A percentile compares a stretch with the other conserved stretches of the same genome.
Conservation (phyloP, 805 yeast species). For the Candida incommunis region DNA sequence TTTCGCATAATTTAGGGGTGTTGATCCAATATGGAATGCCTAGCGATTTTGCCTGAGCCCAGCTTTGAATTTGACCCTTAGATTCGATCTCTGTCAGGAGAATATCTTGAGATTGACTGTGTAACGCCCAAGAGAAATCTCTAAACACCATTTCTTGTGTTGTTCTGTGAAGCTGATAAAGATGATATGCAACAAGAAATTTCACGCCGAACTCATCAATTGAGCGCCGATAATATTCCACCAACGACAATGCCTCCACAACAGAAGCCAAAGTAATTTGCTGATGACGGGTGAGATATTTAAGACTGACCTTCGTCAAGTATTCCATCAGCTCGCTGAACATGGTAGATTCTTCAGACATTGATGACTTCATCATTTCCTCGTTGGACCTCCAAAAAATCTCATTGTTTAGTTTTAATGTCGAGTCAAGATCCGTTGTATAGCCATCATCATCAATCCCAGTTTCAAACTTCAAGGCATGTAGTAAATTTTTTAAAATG, state of each 20-base stretch:
- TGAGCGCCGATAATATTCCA: conserved; percentile 28
- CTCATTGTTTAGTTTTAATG: conserved; percentile 16
- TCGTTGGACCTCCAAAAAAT: conserved; percentile 3
- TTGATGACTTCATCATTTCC: conserved; percentile 11
- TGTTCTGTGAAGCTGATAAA: conserved; percentile 41
- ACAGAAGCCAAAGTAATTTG: conserved; percentile 69
- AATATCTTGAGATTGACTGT: conserved; percentile 63
- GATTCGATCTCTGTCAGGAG: conserved; percentile 36
- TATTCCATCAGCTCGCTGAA: conserved; percentile 40
- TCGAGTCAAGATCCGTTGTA: conserved; percentile 28
- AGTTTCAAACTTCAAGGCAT: conserved; percentile 31
- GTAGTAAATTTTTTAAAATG: conserved; percentile 40
- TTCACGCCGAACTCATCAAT: conserved; percentile 56
- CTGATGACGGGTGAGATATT: conserved; percentile 79
- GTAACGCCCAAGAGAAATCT: conserved; percentile 79
- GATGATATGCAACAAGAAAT: conserved; percentile 55
- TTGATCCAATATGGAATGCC: conserved; percentile 65
- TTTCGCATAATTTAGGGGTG: conserved; percentile 29
- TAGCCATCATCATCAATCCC: background rate
- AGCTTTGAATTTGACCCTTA: conserved; percentile 1
- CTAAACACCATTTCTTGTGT: conserved; percentile 45
- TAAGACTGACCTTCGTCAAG: conserved; percentile 51
- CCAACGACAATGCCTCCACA: conserved; percentile 45
- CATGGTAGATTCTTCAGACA: conserved; percentile 16
- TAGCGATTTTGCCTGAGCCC: conserved; percentile 30